These are phyloP conservation scores for Adiantum capillusveneris DNA, from an alignment of 75 land plant genomes.

Conservation along the genomic window DNA sequence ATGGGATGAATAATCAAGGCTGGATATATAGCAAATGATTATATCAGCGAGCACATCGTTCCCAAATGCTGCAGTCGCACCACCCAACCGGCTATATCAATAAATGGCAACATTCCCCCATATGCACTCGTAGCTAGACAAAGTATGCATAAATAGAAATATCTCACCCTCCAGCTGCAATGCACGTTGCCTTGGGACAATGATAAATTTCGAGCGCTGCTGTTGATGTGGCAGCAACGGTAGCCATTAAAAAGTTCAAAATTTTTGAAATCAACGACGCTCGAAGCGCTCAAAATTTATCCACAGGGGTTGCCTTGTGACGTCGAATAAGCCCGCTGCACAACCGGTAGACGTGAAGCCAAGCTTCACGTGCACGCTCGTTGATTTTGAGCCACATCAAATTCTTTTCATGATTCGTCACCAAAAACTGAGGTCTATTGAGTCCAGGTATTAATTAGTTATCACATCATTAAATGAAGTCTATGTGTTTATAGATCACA, in stretches of 20 bases:
- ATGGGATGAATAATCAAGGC: neutral
- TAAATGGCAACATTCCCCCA: neutral
- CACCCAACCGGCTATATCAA: neutral
- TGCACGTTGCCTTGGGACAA: neutral
- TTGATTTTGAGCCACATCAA: neutral
- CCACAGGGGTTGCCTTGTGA: no score
- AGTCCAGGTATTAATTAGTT: constrained; percentile 2
- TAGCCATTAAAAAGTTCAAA: no score
- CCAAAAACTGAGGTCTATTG: constrained; percentile 1
- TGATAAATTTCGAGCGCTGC: no score
- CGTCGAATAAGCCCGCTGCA: neutral
- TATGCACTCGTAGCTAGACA: no score
- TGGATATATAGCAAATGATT: neutral
- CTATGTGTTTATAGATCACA: neutral
- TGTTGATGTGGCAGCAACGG: no score
- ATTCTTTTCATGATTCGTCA: neutral
- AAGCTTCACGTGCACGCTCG: neutral
- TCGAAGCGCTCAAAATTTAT: no score
- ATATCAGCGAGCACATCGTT: neutral
- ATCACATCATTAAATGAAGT: no score
- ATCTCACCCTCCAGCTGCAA: neutral
- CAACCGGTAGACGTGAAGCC: neutral
- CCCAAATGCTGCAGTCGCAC: neutral
- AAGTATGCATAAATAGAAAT: neutral
- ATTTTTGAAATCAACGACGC: no score